Evolutionary conservation across 2,329 filamentous ascomycete species (phyloP).

Genomic region (Xylaria sp.): DNA sequence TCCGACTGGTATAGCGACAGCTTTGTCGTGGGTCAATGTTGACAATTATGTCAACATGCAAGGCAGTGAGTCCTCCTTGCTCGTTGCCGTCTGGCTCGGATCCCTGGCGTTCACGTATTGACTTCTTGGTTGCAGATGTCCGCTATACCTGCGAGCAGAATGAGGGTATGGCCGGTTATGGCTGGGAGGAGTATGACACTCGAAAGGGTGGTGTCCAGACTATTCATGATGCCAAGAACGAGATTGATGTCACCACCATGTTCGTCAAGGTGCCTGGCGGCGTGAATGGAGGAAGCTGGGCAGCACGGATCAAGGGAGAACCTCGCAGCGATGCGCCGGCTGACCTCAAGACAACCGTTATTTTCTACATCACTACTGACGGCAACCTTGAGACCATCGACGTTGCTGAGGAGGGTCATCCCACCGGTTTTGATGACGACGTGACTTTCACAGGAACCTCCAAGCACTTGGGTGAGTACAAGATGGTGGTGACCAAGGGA

Average conservation of each 20-base stretch:
- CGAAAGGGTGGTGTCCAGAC: conserved; percentile 81
- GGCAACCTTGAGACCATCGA: conserved; percentile 61
- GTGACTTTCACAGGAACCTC: conserved; percentile 68
- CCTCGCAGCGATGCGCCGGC: conserved; percentile 63
- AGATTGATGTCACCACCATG: conserved; percentile 82
- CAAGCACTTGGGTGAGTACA: conserved; percentile 70
- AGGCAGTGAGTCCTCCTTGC: conserved; percentile 51
- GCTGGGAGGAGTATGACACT: conserved; percentile 96
- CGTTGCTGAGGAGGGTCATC: conserved; percentile 47
- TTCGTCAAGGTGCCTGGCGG: conserved; percentile 92
- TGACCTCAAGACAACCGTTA: conserved; percentile 66
- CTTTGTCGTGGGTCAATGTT: conserved; percentile 82
- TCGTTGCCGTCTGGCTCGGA: neutral
- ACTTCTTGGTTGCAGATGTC: conserved; percentile 52
- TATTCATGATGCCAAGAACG: conserved; percentile 84
- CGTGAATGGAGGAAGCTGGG: conserved; percentile 84
- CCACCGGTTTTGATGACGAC: conserved; percentile 49
- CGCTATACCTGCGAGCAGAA: conserved; percentile 95
- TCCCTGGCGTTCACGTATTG: neutral
- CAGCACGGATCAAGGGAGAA: conserved; percentile 75
- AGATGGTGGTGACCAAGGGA: conserved; percentile 69
- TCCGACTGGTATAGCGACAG: conserved; percentile 74
- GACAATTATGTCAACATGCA: conserved; percentile 73
- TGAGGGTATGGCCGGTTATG: conserved; percentile 89
- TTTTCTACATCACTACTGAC: conserved; percentile 81